phyloP scores from a whole-genome alignment of 2,329 filamentous ascomycete genomes.

The Aspergillus ochraceoroseus region DNA sequence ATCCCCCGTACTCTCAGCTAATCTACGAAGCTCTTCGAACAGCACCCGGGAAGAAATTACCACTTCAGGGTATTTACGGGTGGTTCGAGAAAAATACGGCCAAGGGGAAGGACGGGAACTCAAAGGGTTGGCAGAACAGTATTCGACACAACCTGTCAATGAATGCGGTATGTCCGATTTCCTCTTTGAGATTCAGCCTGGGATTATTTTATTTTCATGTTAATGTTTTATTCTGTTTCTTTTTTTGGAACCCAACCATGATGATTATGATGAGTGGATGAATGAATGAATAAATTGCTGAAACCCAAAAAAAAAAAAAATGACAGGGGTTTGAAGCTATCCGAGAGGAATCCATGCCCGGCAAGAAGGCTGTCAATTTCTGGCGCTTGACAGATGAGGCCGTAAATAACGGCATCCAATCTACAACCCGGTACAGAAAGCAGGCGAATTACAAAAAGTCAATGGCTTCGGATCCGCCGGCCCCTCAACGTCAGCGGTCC shows the following conservation, averaged over 20 bases:
- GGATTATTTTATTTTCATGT: constrained; percentile 7
- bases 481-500: constrained; percentile 39
- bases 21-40: constrained; percentile 72
- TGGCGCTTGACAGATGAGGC: constrained; percentile 75
- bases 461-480: constrained; percentile 36
- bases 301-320: neutral
- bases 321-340: constrained; percentile 49
- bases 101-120: constrained; percentile 59
- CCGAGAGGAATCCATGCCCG: constrained; percentile 46
- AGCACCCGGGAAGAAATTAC: constrained; percentile 63
- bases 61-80: constrained; percentile 78
- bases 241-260: too few relatives aligned
- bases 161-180: constrained; percentile 66
- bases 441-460: constrained; percentile 38
- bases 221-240: constrained; percentile 7
- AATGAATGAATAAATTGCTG: too few relatives aligned
- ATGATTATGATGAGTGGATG: too few relatives aligned
- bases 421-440: constrained; percentile 75
- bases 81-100: constrained; percentile 82
- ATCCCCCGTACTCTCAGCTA: constrained; percentile 73
- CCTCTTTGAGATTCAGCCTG: constrained; percentile 9
- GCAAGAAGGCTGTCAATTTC: constrained; percentile 60
- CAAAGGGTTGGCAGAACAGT: constrained; percentile 87
- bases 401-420: constrained; percentile 64
- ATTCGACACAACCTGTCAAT: constrained; percentile 94